Evolutionary conservation across 2,329 filamentous ascomycete genomes (phyloP).

Genomic region (Paecilomyces niveus): DNA sequence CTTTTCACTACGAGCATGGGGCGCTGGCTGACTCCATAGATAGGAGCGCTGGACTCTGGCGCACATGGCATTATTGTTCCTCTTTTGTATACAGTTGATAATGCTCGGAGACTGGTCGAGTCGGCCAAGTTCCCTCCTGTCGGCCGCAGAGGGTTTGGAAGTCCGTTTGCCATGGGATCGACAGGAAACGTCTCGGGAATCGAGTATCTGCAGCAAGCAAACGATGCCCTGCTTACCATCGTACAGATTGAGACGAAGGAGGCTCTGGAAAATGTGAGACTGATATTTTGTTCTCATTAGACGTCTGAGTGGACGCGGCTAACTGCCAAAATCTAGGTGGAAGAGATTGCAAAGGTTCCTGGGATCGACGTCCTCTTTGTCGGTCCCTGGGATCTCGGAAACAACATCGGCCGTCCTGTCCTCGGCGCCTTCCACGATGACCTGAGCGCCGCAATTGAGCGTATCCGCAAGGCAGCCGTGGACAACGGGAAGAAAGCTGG

Average conservation of each 20-base stretch:
- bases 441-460: constrained; percentile 45
- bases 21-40: constrained; percentile 1
- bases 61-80: constrained; percentile 54
- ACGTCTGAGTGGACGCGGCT: background rate
- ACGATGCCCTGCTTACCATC: constrained; percentile 46
- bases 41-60: constrained; percentile 51
- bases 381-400: constrained; percentile 51
- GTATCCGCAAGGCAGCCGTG: constrained; percentile 45
- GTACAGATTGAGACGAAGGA: constrained; percentile 38
- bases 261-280: constrained; percentile 28
- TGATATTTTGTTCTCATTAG: background rate
- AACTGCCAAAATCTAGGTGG: constrained; percentile 21
- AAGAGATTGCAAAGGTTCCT: constrained; percentile 45
- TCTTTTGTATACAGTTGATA: constrained; percentile 45
- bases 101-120: constrained; percentile 45
- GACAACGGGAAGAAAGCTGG: constrained; percentile 47
- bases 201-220: constrained; percentile 50
- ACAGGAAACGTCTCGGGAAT: constrained; percentile 29
- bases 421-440: constrained; percentile 43
- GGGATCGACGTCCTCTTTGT: constrained; percentile 49
- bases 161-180: constrained; percentile 45
- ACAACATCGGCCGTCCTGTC: constrained; percentile 50
- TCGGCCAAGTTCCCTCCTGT: constrained; percentile 51
- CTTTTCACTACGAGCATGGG: background rate
- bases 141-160: constrained; percentile 50